Conservation (phyloP, 257 asterid species). For the Plantago ovata region DNA sequence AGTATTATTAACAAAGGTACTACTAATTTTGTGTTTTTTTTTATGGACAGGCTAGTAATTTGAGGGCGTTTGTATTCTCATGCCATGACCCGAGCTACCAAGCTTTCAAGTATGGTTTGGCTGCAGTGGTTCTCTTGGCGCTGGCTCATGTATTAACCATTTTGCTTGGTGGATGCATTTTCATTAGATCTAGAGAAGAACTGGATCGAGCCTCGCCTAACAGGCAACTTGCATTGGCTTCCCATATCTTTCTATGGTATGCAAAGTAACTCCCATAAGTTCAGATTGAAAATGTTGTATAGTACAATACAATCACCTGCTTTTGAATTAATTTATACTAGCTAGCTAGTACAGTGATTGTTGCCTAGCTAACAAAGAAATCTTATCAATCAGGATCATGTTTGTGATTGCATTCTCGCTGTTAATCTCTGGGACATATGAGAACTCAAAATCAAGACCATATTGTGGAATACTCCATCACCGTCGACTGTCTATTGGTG, state of each 20-base stretch:
- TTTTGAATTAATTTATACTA: neutral
- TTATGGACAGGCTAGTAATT: conserved; percentile 37
- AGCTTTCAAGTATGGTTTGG: conserved; percentile 75
- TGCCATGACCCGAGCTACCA: conserved; percentile 80
- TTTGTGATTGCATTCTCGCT: conserved; percentile 5
- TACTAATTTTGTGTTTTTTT: neutral
- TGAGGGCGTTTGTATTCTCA: conserved; percentile 60
- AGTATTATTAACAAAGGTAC: no score
- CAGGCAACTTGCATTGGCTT: conserved; percentile 73
- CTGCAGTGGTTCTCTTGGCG: conserved; percentile 57
- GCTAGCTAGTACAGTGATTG: neutral
- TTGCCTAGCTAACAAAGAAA: neutral
- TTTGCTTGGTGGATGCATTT: conserved; percentile 58
- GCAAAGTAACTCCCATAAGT: no score
- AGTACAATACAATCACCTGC: neutral
- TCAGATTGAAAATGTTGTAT: no score
- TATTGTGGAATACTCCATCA: conserved; percentile 5
- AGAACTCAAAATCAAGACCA: conserved; percentile 4
- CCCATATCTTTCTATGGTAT: conserved; percentile 73
- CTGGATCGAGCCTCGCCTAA: conserved; percentile 53
- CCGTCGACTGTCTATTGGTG: conserved; percentile 9
- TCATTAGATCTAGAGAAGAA: conserved; percentile 67
- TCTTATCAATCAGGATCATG: conserved; percentile 5
- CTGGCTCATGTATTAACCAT: conserved; percentile 56
- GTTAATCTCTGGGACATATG: conserved; percentile 7